Evolutionary conservation across 2,329 filamentous ascomycete species (phyloP), one percentile per base, ranked within the genome.

Genomic region (Tolypocladium tropicale): DNA sequence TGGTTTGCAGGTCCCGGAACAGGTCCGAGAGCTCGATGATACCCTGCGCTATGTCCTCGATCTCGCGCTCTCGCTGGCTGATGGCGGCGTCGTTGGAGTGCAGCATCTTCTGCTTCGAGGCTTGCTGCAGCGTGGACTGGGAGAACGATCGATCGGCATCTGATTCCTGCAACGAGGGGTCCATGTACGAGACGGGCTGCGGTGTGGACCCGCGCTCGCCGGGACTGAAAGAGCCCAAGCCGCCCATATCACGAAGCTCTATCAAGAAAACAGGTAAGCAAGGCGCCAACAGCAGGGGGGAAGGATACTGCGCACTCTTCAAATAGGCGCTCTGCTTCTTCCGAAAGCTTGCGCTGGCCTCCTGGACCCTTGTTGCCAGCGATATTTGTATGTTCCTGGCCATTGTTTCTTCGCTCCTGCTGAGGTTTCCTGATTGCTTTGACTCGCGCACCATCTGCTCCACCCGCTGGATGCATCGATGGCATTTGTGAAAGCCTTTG

Each of bases 301-400:
- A 14, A 33, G n/a, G 4, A 14, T 12, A 28, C 14, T 10, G 18
- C 46, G 18, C 77, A 95, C 91, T 96, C 74, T 95, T 96, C 54
- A 99, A 74, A 73, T 99, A 99, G 53, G 87, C 88, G 68, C 92
- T 93, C 76, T 99, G 94, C 76, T 96, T 97, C 79, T 97, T 99
- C 66, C 94, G 83, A 70, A 99, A 99, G 60, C 82, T 80, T 33
- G 94, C 88, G 74, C 92, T 96, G 52, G 90, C 87, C 64, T 97
- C 92, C 71, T 96, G 92, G 0, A 97, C 90, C 59, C 90, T 81
- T 1, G 89, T 80, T 0, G 94, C 94, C 41, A 97, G 79, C 18
- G 89, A 94, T 61, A 95, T 90, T 71, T 97, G 92, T 57, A 99
- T 89, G 68, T 99, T 99, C 73, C 85, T 87, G 53, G 93, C 94